Base-by-base conservation (phyloP, 371 early-diverging fungal species). In the Rhizopus microsporus region DNA sequence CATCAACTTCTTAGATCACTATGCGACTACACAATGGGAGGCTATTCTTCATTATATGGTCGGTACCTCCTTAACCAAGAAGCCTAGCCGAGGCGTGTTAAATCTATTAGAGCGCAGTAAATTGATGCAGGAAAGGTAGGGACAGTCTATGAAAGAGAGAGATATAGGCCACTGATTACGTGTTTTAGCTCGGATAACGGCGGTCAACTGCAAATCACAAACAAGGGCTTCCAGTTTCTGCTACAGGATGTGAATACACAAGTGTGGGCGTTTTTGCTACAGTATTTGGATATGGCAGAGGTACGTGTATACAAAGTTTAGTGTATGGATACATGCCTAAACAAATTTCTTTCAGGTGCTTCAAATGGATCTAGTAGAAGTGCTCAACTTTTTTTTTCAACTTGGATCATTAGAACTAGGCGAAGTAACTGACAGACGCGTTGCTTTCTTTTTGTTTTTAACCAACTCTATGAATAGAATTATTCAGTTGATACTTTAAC, bases 161-260 rank as follows among this genome's bases (percentile, higher is more conserved):
- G 13, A 16, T 9, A 8, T 7, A 52, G 7, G 12, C n/a, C 35
- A 31, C 12, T 39, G 16, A 60, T 23, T n/a, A 10, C 5, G 29
- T 12, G 8, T 43, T 56, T 7, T 55, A 60, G 66, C 47, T 5
- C 46, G 5, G 63, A 56, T 29, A 51, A 57, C 33, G 59, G 32
- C n/a, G 46, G 56, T 8, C 69, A 65, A 31, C 44, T 79, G 16
- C 75, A 79, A 42, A 98, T 98, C 58, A 96, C 96, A 12, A 94
- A 93, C 72, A 91, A 92, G 56, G 98, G 98, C 1, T 98, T 98
- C 67, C 97, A 97, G 63, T 98, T 98, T 69, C 68, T 98, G 42
- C 72, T 98, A 30, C 96, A 95, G 69, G 96, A 98, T 65, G 82
- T 92, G 13, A 89, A 91, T 59, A 87, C 93, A 15, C 97, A 98